phyloP scores from a whole-genome alignment of 2,329 filamentous ascomycete genomes.

The Pseudogymnoascus destructans region DNA sequence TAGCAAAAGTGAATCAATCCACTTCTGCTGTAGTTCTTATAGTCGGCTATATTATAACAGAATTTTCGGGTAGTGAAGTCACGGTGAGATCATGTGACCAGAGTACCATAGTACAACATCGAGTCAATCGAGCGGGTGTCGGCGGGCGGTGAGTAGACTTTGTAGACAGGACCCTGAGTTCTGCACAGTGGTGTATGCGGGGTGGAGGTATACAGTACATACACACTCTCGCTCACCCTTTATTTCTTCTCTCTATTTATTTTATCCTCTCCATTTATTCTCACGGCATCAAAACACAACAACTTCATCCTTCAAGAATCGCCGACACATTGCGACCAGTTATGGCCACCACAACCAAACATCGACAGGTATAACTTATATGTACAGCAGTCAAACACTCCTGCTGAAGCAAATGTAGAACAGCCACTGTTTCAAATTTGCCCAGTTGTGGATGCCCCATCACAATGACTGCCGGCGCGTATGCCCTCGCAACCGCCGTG shows the following conservation, averaged over 20 bases:
- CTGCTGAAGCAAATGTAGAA: conserved; percentile 4
- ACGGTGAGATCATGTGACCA: too few species aligned
- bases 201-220: neutral
- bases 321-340: neutral
- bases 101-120: too few species aligned
- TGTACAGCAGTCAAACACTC: neutral
- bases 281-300: neutral
- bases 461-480: neutral
- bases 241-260: neutral
- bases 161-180: conserved; percentile 3
- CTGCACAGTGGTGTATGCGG: neutral
- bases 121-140: too few species aligned
- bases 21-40: too few species aligned
- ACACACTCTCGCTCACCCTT: neutral
- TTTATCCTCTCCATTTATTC: neutral
- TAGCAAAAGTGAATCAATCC: too few species aligned
- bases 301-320: neutral
- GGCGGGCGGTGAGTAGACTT: neutral
- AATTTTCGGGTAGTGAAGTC: too few species aligned
- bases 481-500: neutral
- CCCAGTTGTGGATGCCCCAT: neutral
- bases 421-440: neutral
- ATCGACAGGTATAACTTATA: neutral
- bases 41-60: too few species aligned
- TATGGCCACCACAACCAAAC: neutral